Percentiles rank a stretch among this genome's conserved stretches.
These are phyloP conservation scores for Laetiporus sulphureus DNA, from an alignment of 1,284 basidiomycete species.

Conservation along the genomic window DNA sequence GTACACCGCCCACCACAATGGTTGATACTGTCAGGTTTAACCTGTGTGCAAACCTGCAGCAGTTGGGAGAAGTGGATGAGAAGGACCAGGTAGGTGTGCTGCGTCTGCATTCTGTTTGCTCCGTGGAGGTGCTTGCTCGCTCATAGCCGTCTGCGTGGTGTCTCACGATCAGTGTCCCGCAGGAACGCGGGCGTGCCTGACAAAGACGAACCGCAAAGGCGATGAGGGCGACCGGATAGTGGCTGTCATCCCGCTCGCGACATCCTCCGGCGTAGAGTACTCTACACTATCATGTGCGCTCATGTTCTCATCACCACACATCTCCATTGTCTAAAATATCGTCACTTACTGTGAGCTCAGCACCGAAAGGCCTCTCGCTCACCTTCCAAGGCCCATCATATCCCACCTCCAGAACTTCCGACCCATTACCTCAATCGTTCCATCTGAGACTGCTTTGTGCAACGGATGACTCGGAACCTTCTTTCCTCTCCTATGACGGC, in stretches of 20 bases:
- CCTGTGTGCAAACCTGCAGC: constrained; percentile 51
- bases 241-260: constrained; percentile 60
- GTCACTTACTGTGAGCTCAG: constrained; percentile 17
- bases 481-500: constrained; percentile 56
- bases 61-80: constrained; percentile 38
- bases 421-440: constrained; percentile 45
- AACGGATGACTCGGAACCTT: constrained; percentile 36
- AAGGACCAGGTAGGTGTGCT: constrained; percentile 59
- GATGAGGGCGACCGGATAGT: constrained; percentile 48
- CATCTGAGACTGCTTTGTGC: constrained; percentile 56
- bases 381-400: constrained; percentile 57
- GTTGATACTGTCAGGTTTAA: constrained; percentile 34
- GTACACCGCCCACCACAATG: constrained; percentile 32
- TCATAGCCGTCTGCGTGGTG: constrained; percentile 7
- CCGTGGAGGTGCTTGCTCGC: constrained; percentile 3
- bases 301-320: too few relatives aligned
- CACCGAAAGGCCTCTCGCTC: constrained; percentile 52
- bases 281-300: constrained; percentile 36
- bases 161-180: constrained; percentile 46
- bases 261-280: constrained; percentile 37
- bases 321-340: too few relatives aligned
- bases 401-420: constrained; percentile 34
- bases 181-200: constrained; percentile 68
- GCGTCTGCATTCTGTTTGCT: not conserved
- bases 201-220: constrained; percentile 54